Conservation (phyloP, 306 rosid genomes). For the Castanospermum australe region DNA sequence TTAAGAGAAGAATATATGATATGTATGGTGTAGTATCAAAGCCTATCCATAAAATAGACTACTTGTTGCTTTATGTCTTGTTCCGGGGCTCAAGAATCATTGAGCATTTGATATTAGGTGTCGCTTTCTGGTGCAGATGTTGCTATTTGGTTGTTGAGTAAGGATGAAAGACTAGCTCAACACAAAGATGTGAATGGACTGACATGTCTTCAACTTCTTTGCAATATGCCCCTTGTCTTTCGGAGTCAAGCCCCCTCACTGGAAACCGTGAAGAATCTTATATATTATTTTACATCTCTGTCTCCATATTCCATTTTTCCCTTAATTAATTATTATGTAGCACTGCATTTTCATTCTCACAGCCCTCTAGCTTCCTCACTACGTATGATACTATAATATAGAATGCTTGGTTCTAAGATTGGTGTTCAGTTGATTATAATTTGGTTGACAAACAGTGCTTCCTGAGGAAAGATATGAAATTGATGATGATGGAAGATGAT, state of each 20-base stretch:
- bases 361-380: too few relatives aligned
- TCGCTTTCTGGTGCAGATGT: conserved; percentile 1
- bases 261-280: background rate
- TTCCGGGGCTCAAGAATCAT: background rate
- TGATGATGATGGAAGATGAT: too few relatives aligned
- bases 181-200: background rate
- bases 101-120: background rate
- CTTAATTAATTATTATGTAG: too few relatives aligned
- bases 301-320: background rate
- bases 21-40: too few relatives aligned
- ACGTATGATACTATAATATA: too few relatives aligned
- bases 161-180: conserved; percentile 6
- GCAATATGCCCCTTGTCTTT: conserved; percentile 18
- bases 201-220: conserved; percentile 24
- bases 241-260: conserved; percentile 5
- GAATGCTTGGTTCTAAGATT: background rate
- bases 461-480: conserved; percentile 15
- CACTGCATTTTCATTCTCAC: background rate
- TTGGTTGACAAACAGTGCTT: conserved; percentile 7
- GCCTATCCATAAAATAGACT: too few relatives aligned
- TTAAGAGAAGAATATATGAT: too few relatives aligned
- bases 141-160: background rate
- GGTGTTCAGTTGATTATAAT: background rate
- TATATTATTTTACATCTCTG: background rate
- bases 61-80: background rate